phyloP scores from a whole-genome alignment of 1,284 basidiomycete genomes.

The Cutaneotrichosporon cavernicola region DNA sequence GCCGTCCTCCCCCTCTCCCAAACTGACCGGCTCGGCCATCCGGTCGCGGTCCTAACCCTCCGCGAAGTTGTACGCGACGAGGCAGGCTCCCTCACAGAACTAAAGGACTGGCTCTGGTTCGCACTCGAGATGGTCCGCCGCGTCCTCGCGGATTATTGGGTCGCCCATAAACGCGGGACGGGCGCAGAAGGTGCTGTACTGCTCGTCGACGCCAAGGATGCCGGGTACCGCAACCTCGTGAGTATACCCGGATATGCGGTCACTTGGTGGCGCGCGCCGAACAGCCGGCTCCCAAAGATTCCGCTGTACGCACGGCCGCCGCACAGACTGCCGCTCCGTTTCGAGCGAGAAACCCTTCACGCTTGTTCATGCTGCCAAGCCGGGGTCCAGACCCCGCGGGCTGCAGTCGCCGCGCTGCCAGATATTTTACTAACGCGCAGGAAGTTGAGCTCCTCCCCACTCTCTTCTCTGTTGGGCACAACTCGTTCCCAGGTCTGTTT shows the following conservation, averaged over 20 bases:
- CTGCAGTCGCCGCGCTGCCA: neutral
- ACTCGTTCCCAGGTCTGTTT: constrained; percentile 51
- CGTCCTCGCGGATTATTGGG: constrained; percentile 42
- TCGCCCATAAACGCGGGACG: constrained; percentile 21
- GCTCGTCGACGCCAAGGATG: constrained; percentile 47
- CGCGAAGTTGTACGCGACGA: constrained; percentile 40
- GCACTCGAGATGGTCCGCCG: constrained; percentile 43
- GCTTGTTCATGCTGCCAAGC: neutral
- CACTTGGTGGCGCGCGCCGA: neutral
- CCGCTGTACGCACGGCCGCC: neutral
- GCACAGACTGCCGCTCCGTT: neutral
- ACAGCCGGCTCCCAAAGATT: neutral
- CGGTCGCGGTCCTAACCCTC: constrained; percentile 45
- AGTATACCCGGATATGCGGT: constrained; percentile 17
- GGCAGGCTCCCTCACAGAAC: constrained; percentile 38
- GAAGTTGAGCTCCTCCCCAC: constrained; percentile 52
- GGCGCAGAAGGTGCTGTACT: constrained; percentile 46
- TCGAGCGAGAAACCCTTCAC: no score
- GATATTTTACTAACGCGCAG: constrained; percentile 27
- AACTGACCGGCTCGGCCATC: constrained; percentile 39
- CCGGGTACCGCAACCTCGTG: constrained; percentile 51
- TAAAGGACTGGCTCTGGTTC: constrained; percentile 52
- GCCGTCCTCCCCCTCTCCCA: constrained; percentile 40
- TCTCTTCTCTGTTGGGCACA: constrained; percentile 44
- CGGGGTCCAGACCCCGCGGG: neutral